Percentiles rank a stretch among this genome's conserved stretches.
Evolutionary conservation across 2,329 filamentous ascomycete genomes (phyloP).

Genomic region (Diaporthe longicolla): DNA sequence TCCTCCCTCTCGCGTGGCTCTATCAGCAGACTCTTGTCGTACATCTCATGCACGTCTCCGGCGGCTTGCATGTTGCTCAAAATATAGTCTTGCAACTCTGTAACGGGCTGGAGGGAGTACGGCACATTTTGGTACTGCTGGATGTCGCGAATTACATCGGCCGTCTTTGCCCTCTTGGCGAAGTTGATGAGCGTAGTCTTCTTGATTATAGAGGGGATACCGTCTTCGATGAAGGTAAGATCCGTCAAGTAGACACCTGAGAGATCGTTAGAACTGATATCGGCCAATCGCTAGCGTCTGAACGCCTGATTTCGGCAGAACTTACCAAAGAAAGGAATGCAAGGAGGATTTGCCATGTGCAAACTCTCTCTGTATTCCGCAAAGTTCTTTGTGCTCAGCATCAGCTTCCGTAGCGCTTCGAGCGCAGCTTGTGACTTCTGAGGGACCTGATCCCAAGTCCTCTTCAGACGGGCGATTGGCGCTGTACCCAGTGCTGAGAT

Average conservation of each 20-base stretch:
- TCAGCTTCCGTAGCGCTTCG: slow-evolving; percentile 92
- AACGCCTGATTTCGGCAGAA: slow-evolving; percentile 6
- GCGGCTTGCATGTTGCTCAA: slow-evolving; percentile 95
- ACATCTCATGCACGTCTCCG: slow-evolving; percentile 99
- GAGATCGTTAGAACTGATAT: slow-evolving; percentile 39
- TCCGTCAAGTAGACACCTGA: slow-evolving; percentile 97
- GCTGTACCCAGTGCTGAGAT: slow-evolving; percentile 96
- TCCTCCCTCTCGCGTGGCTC: slow-evolving; percentile 97
- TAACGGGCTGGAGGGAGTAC: slow-evolving; percentile 91
- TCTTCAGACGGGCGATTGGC: slow-evolving; percentile 91
- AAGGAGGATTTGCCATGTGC: slow-evolving; percentile 93
- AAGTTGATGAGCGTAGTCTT: slow-evolving; percentile 99
- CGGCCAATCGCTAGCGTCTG: neutral
- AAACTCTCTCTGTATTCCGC: slow-evolving; percentile 94
- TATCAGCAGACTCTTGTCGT: slow-evolving; percentile 93
- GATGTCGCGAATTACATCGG: slow-evolving; percentile 97
- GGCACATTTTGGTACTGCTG: slow-evolving; percentile 98
- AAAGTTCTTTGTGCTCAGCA: slow-evolving; percentile 99
- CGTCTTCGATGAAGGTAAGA: slow-evolving; percentile 98
- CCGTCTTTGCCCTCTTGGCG: slow-evolving; percentile 96
- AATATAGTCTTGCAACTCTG: slow-evolving; percentile 96
- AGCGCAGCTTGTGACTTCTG: slow-evolving; percentile 84
- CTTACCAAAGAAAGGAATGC: slow-evolving; percentile 97
- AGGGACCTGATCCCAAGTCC: slow-evolving; percentile 95
- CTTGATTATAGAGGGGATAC: slow-evolving; percentile 95